These are phyloP conservation scores for Penicillium waksmanii DNA, from an alignment of 495 filamentous ascomycete genomes.

Conservation along the genomic window DNA sequence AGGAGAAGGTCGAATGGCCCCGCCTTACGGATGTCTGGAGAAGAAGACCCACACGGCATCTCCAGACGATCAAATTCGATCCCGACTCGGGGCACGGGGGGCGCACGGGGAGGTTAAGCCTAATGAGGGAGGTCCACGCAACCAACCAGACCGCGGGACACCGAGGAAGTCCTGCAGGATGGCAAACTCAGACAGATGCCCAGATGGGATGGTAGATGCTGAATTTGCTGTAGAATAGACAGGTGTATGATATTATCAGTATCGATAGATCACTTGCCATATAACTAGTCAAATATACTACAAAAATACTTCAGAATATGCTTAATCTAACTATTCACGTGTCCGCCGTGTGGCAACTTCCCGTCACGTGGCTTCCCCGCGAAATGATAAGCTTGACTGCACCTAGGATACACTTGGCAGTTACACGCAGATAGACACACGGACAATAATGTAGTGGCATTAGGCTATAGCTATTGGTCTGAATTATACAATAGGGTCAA, in stretches of 20 bases:
- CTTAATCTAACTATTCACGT: neutral
- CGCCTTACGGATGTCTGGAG: conserved; percentile 10
- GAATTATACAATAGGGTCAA: conserved; percentile 13
- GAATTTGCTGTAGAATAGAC: too few relatives aligned
- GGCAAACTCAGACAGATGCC: neutral
- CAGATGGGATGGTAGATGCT: too few relatives aligned
- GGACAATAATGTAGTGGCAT: neutral
- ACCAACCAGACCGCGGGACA: neutral
- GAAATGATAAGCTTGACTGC: conserved; percentile 21
- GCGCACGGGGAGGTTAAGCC: conserved; percentile 15
- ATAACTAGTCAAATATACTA: neutral
- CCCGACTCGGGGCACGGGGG: conserved; percentile 9
- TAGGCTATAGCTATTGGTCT: neutral
- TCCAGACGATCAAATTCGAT: conserved; percentile 16
- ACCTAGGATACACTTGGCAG: conserved; percentile 12
- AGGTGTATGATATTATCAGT: too few relatives aligned
- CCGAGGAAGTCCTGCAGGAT: neutral
- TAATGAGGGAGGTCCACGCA: conserved; percentile 29
- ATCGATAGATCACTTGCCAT: too few relatives aligned
- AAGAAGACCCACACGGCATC: conserved; percentile 21
- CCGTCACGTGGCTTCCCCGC: conserved; percentile 19
- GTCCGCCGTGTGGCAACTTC: neutral
- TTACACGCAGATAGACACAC: neutral
- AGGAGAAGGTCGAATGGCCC: conserved; percentile 17
- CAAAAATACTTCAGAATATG: too few relatives aligned